phyloP scores from a whole-genome alignment of 495 filamentous ascomycete genomes.

The Melanomma pulvis-pyrius region DNA sequence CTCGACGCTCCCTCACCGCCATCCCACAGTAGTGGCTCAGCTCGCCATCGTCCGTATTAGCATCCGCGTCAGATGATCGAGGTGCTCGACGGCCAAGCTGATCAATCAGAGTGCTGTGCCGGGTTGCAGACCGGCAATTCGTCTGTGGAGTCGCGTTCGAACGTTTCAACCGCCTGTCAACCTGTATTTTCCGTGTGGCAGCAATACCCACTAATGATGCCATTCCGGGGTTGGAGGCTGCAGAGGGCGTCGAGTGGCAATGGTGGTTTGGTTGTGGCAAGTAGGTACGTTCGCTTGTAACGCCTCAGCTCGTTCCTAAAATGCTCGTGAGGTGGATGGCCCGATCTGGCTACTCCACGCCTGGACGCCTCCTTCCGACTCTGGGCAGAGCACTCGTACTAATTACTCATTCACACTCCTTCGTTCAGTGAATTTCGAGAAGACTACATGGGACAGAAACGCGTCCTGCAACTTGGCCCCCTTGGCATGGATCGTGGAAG shows the following conservation, averaged over 20 bases:
- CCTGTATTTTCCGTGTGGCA: background rate
- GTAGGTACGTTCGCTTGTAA: too few relatives aligned
- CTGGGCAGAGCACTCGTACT: too few relatives aligned
- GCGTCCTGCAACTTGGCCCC: too few relatives aligned
- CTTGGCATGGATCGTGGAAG: background rate
- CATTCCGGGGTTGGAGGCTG: background rate
- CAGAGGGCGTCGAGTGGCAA: background rate
- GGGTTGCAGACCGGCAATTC: background rate
- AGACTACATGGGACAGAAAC: too few relatives aligned
- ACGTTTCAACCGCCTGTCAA: slow-evolving; percentile 12
- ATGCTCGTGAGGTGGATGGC: background rate
- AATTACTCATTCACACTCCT: too few relatives aligned
- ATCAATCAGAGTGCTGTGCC: background rate
- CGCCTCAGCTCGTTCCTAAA: background rate
- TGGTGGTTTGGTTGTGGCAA: too few relatives aligned
- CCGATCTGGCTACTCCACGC: background rate
- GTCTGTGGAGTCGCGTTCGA: background rate
- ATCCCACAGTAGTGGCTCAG: background rate
- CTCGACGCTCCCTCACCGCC: background rate
- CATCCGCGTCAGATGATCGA: slow-evolving; percentile 15
- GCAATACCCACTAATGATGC: background rate
- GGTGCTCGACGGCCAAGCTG: background rate
- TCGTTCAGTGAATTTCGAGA: background rate
- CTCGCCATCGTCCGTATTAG: background rate
- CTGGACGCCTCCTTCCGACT: background rate